These are phyloP conservation scores for Rhodotorula paludigena DNA, from an alignment of 768 basidiomycete species.

Conservation along the genomic window DNA sequence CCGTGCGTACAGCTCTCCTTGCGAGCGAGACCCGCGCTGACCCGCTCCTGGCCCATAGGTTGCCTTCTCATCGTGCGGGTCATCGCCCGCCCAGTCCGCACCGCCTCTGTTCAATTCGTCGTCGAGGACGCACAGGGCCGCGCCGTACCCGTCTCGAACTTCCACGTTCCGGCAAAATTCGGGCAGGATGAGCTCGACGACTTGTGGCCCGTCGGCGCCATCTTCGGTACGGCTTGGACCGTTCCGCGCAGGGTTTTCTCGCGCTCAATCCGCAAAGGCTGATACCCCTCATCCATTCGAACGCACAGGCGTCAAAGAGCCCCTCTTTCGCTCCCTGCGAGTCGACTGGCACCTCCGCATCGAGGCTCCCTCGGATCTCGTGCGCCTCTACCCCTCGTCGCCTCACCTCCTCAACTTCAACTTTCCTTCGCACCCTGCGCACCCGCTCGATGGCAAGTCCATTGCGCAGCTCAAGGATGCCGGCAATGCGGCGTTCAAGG, in stretches of 20 bases:
- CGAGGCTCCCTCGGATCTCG: conserved; percentile 19
- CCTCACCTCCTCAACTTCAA: background rate
- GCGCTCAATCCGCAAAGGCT: background rate
- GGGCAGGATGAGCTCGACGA: background rate
- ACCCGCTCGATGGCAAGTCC: background rate
- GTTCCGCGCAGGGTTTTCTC: background rate
- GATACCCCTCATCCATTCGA: background rate
- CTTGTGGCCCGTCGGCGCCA: conserved; percentile 10
- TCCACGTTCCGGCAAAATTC: background rate
- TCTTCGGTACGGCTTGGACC: conserved; percentile 1
- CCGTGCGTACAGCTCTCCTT: background rate
- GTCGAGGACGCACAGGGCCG: conserved; percentile 9
- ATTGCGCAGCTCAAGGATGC: background rate
- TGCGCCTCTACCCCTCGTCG: conserved; percentile 19
- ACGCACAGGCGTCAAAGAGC: conserved; percentile 23
- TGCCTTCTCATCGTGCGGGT: conserved; percentile 10
- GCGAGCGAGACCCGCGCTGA: no score
- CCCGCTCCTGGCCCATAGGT: no score
- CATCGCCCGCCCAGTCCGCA: background rate
- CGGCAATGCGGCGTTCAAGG: conserved; percentile 12
- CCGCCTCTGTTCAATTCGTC: conserved; percentile 18
- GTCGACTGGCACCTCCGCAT: conserved; percentile 19
- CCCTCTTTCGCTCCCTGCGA: conserved; percentile 6
- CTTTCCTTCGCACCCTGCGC: background rate
- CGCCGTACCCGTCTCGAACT: conserved; percentile 8